These are phyloP conservation scores for Globisporangium rhizosaccharum DNA, from an alignment of 352 stramenopile species.

Conservation along the genomic window DNA sequence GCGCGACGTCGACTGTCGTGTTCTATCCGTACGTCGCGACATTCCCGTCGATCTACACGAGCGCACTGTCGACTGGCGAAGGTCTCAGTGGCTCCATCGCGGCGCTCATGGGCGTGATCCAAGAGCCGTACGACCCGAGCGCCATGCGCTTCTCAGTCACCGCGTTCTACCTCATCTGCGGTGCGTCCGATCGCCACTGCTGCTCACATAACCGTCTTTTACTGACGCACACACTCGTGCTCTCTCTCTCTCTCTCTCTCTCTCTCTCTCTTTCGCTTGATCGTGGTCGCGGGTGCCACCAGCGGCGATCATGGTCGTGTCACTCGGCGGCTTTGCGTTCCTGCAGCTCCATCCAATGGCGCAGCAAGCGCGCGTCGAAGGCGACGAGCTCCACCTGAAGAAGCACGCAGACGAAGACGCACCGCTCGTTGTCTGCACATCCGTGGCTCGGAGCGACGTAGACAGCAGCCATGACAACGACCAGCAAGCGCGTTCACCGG, in stretches of 20 bases:
- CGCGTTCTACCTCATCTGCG: slow-evolving; percentile 53
- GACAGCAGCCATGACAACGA: slow-evolving; percentile 6
- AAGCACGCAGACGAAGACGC: slow-evolving; percentile 22
- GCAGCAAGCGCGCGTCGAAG: slow-evolving; percentile 9
- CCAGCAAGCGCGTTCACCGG: not conserved
- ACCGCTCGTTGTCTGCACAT: slow-evolving; percentile 13
- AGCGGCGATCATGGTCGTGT: slow-evolving; percentile 52
- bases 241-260: too few relatives aligned
- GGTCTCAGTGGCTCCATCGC: slow-evolving; percentile 58
- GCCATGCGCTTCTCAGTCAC: slow-evolving; percentile 52
- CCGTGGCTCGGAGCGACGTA: slow-evolving; percentile 11
- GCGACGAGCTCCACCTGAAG: not conserved
- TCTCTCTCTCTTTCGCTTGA: too few relatives aligned
- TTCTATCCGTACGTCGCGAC: slow-evolving; percentile 69
- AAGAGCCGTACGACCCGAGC: slow-evolving; percentile 40
- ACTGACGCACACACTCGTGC: too few relatives aligned
- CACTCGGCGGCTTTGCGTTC: slow-evolving; percentile 47
- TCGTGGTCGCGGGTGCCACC: not conserved
- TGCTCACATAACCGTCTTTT: too few relatives aligned
- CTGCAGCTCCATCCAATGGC: slow-evolving; percentile 42
- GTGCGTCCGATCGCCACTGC: slow-evolving; percentile 17
- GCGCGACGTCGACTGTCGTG: slow-evolving; percentile 62
- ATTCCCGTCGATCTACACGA: slow-evolving; percentile 63
- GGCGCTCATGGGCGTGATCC: slow-evolving; percentile 48
- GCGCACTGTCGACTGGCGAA: slow-evolving; percentile 53